These are phyloP conservation scores for Solanum hybrid DNA, from an alignment of 305 asterid genomes.

Conservation along the genomic window DNA sequence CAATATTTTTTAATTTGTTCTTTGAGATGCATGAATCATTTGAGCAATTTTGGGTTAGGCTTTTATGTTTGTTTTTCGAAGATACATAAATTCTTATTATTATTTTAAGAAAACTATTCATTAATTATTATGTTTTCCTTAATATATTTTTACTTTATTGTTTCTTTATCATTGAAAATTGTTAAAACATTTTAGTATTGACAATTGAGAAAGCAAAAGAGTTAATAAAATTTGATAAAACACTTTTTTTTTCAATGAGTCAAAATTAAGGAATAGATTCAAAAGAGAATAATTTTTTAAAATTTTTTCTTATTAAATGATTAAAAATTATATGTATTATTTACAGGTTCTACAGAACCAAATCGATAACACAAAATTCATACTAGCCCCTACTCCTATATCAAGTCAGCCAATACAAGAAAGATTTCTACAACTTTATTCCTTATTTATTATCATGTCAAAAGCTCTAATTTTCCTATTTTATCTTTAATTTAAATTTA, in stretches of 20 bases:
- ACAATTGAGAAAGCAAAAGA: background rate
- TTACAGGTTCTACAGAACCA: background rate
- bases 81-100: background rate
- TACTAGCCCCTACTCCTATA: background rate
- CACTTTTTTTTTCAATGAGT: too few species aligned
- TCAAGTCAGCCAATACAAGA: too few species aligned
- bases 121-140: too few species aligned
- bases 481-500: too few species aligned
- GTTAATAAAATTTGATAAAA: background rate
- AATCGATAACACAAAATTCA: background rate
- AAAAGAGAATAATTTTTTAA: too few species aligned
- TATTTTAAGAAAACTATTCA: background rate
- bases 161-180: background rate
- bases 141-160: too few species aligned
- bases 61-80: too few species aligned
- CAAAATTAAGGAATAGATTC: background rate
- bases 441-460: background rate
- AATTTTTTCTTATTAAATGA: background rate
- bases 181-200: background rate
- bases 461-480: background rate
- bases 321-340: background rate
- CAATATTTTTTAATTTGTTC: background rate
- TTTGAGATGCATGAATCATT: background rate
- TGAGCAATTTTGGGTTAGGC: background rate
- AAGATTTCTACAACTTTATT: too few species aligned